Base-by-base conservation (phyloP, 805 yeast species). In the Torulaspora delbrueckii region DNA sequence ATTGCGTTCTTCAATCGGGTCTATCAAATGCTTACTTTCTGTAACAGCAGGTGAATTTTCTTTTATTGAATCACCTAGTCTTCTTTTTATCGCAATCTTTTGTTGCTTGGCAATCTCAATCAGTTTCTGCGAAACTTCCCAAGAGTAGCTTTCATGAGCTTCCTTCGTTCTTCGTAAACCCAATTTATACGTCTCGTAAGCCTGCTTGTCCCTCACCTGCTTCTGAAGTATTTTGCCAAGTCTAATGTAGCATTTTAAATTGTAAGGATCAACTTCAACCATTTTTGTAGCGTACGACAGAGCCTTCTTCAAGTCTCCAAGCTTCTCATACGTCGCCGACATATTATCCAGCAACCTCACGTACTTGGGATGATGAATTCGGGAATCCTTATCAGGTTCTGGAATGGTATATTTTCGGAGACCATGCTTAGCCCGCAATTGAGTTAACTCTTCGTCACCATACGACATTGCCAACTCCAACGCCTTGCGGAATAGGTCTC, bases 241-340 rank as follows among this genome's bases (percentile, higher is more conserved):
- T 37, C 65, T 46, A 8, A 63, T 45, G 39, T 60, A 63, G 23
- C 64, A 51, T 45, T 52, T 59, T 22, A 59, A 35, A 37, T 62
- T 59, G 31, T 46, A 58, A 7, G 66, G 60, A 30, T 59, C 66
- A 2, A 44, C 44, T 14, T 47, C 40, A n/a, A 57, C 44, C 55
- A 57, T 54, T 30, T 45, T 56, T 22, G 50, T 49, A 2, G 58
- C 50, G 30, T 53, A 55, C 27, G 44, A 47, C 25, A 57, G 30
- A 1, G 66, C 64, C 19, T 51, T 56, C 4, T 48, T 47, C 9
- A 56, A 19, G 22, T 60, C 56, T 10, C 56, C 55, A 22, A 60
- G 19, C 42, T 58, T 62, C 40, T 60, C 66, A 49, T 58, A 59
- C 10, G 62, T 53, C 0, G 65, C 61, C 6, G 62, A 49, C 5